Evolutionary conservation across 2,329 filamentous ascomycete genomes (phyloP), one percentile per base, ranked within the genome.

Genomic region (Claviceps humidiphila): DNA sequence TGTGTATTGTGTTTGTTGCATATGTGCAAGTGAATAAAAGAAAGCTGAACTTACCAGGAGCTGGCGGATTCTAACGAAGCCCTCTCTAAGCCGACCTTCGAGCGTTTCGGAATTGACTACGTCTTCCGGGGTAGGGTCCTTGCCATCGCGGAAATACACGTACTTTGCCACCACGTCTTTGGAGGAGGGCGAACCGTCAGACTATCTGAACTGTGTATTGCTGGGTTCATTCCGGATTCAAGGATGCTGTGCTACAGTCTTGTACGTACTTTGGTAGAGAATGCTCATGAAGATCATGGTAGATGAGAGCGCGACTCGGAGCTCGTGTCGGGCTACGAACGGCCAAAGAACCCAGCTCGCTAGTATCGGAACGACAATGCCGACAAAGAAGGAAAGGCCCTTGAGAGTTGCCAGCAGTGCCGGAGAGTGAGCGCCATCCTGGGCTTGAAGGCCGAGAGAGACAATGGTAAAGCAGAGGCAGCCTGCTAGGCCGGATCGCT

Each of bases 331-430:
- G 11, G 78, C 78, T 5, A 81, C 71, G 55, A 82, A 82, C 2
- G 78, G 78, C 78, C 78, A 82, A 3, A 82, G 64, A 13, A 78
- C 58, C 77, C 77, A 81, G 56, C 80, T 81, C 14, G 80, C 71
- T 1, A 78, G 55, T 11, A 81, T 68, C 0, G 78, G 76, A 1
- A 73, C 69, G 1, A 76, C 67, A 3, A 78, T 73, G 2, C 78
- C 78, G 22, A 79, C 61, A 2, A 80, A 65, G 54, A 82, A 74
- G 0, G 74, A 70, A 2, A 74, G 56, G 0, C 77, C 77, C 42
- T 71, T 67, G 39, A 72, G 70, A 55, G 73, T 72, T 7, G 72
- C 72, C 6, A 75, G 67, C 3, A 66, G 59, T 2, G 65, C 61
- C 4, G 69, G 61, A 1, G 72, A 70, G 8, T 65, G 63, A 0